Base-by-base conservation (phyloP, 2,329 filamentous ascomycete species). In the Tolypocladium paradoxum region DNA sequence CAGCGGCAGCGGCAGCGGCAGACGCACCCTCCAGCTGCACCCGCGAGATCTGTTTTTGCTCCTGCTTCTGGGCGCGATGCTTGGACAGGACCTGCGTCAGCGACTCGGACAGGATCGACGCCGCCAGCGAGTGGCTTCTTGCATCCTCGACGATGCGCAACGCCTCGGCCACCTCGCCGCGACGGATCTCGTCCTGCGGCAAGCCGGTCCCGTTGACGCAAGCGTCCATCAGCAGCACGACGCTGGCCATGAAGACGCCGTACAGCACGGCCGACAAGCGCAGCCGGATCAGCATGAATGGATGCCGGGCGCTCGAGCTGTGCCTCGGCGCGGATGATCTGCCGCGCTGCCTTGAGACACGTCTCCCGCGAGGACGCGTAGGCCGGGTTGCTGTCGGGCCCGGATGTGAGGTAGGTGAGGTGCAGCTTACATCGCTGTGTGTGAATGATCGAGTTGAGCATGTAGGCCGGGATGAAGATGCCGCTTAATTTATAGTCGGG, bases 391-490 rank as follows among this genome's bases (percentile, higher is more conserved):
- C 35, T 36, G 31, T 24, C 35, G 31, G 35, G 31, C 12, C 47
- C 47, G n/a, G 47, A 49, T 5, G 31, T 24, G 31, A 49, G 47
- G 4, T 49, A 49, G 20, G 47, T 36, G n/a, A 49, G 31, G 20
- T 49, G 47, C 18, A 49, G 47, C 47, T 37, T 49, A 8, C 47
- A 49, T 24, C 47, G 31, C 16, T 49, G 47, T 5, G 47, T 49
- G 31, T 49, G 47, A 6, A 49, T 49, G 31, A 49, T 49, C 16
- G 47, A 49, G 47, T 49, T 49, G 31, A 49, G 47, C 47, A 49
- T 49, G 31, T 49, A 49, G 24, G 47, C 47, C n/a, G 35, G 47
- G 16, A 49, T 36, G 20, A 49, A 49, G 47, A 49, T 49, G n/a
- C 47, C 47, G 47, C 35, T 49, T 16, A 31, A 12, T 12, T 49